A percentile compares a stretch with the other conserved stretches of the same genome.
phyloP scores from a whole-genome alignment of 2,329 filamentous ascomycete species.

The Dactylellina cionopaga region DNA sequence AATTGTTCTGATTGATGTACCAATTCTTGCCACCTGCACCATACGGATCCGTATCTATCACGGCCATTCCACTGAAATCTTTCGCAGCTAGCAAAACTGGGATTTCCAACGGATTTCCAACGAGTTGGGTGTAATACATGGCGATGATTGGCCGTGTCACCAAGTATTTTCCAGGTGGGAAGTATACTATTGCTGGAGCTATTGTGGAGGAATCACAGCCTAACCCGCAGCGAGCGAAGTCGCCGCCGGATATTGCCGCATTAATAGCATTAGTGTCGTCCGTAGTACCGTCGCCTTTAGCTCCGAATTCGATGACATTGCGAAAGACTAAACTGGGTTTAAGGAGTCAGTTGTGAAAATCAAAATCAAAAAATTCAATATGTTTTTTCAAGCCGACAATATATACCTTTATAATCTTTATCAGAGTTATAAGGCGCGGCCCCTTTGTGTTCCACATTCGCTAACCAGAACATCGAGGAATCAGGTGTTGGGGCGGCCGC shows the following conservation, averaged over 20 bases:
- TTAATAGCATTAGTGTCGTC: slow-evolving; percentile 94
- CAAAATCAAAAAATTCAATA: neutral
- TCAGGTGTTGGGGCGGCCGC: slow-evolving; percentile 31
- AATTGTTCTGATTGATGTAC: slow-evolving; percentile 84
- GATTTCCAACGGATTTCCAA: slow-evolving; percentile 71
- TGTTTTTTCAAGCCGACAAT: neutral
- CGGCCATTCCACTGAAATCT: slow-evolving; percentile 82
- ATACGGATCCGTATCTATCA: slow-evolving; percentile 92
- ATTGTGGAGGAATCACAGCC: slow-evolving; percentile 85
- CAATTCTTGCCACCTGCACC: slow-evolving; percentile 78
- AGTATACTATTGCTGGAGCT: slow-evolving; percentile 87
- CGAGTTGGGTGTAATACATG: slow-evolving; percentile 91
- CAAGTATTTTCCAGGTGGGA: slow-evolving; percentile 85
- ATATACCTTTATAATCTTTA: slow-evolving; percentile 59
- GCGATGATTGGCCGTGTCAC: slow-evolving; percentile 82
- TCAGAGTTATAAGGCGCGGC: slow-evolving; percentile 61
- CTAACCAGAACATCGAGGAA: slow-evolving; percentile 57
- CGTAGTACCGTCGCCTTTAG: slow-evolving; percentile 61
- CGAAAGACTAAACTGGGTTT: slow-evolving; percentile 49
- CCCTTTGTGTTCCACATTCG: slow-evolving; percentile 61
- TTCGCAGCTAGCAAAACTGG: slow-evolving; percentile 77
- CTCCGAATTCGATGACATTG: slow-evolving; percentile 48
- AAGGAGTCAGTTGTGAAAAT: slow-evolving; percentile 15
- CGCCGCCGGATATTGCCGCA: slow-evolving; percentile 70
- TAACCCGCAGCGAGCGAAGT: slow-evolving; percentile 74